These are phyloP conservation scores for Planoprotostelium fungivorum DNA, from an alignment of 78 protist genomes.

Conservation along the genomic window DNA sequence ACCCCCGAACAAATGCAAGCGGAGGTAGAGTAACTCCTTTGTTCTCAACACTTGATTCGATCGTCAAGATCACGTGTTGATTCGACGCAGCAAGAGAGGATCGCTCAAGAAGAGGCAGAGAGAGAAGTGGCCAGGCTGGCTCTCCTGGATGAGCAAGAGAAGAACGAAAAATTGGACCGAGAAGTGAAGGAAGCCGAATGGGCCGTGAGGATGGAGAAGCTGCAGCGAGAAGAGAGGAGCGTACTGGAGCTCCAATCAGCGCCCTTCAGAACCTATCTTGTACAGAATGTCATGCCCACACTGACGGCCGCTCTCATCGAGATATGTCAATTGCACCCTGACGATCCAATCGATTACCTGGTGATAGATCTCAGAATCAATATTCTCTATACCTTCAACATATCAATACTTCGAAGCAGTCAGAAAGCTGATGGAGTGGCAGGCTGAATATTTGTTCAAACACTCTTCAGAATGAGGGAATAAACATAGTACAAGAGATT, in stretches of 20 bases:
- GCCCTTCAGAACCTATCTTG: conserved; percentile 50
- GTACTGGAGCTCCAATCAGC: conserved; percentile 26
- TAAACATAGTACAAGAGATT: too few species aligned
- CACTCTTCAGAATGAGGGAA: too few species aligned
- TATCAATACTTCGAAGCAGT: too few species aligned
- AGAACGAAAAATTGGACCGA: neutral
- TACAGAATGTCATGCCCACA: conserved; percentile 66
- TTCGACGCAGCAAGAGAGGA: neutral
- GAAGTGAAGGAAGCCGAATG: neutral
- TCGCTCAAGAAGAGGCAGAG: neutral
- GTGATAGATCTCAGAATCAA: too few species aligned
- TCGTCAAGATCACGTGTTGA: neutral
- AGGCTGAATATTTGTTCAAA: too few species aligned
- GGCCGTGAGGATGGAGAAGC: neutral
- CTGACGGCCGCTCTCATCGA: conserved; percentile 64
- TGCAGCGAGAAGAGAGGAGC: conserved; percentile 23
- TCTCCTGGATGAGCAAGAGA: neutral
- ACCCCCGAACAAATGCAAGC: conserved; percentile 12
- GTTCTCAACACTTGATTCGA: neutral
- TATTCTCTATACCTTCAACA: too few species aligned
- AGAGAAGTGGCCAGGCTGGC: neutral
- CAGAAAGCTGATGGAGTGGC: too few species aligned
- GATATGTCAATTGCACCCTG: conserved; percentile 64
- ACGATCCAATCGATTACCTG: conserved; percentile 75
- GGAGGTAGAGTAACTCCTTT: neutral